Percentiles rank a stretch among this genome's conserved stretches.
Evolutionary conservation across 179 eudicot species (phyloP).

Genomic region (Silene vulgaris): DNA sequence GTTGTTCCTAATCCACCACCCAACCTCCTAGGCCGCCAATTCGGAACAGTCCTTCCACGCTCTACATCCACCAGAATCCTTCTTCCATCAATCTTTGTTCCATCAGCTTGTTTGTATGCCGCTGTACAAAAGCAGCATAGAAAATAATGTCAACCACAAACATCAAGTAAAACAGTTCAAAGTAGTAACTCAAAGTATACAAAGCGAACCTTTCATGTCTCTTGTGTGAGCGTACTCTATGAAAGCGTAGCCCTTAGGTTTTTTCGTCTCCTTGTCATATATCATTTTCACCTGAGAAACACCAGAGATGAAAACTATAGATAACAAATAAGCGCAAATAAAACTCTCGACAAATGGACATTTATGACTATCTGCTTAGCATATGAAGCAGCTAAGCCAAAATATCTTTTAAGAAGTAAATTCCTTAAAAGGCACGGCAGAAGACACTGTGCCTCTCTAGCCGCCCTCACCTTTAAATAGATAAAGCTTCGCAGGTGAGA

Average conservation of each 20-base stretch:
- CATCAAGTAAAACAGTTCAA: neutral
- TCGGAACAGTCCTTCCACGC: conserved; percentile 98
- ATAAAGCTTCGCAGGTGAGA: conserved; percentile 68
- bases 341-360: neutral
- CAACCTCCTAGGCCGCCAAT: conserved; percentile 96
- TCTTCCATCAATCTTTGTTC: conserved; percentile 85
- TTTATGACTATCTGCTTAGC: conserved; percentile 2
- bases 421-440: conserved; percentile 87
- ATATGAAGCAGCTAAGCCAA: conserved; percentile 25
- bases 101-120: conserved; percentile 98
- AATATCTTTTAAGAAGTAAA: conserved; percentile 23
- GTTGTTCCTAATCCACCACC: conserved; percentile 98
- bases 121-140: conserved; percentile 36
- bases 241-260: conserved; percentile 94
- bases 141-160: conserved; percentile 4
- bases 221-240: conserved; percentile 86
- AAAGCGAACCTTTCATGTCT: conserved; percentile 80
- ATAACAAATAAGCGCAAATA: conserved; percentile 6
- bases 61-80: conserved; percentile 99
- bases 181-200: neutral
- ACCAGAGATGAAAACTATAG: conserved; percentile 10
- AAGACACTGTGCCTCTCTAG: conserved; percentile 83
- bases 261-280: conserved; percentile 67
- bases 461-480: conserved; percentile 95
- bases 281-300: conserved; percentile 69